phyloP scores from a whole-genome alignment of 2,329 filamentous ascomycete species.

The Neopestalotiopsis sp. region DNA sequence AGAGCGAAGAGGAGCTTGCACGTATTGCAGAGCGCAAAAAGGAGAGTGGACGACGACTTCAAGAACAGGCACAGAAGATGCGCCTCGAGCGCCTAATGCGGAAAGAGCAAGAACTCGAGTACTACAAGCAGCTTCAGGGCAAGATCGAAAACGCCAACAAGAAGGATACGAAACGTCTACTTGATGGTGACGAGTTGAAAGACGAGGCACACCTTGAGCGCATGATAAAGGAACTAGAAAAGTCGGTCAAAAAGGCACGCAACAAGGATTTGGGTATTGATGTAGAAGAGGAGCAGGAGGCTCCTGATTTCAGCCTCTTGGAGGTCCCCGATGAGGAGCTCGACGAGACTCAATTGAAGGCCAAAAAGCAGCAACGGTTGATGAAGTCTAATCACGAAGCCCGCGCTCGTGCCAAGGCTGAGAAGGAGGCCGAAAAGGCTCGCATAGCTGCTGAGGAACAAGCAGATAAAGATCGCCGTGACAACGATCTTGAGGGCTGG shows the following conservation, averaged over 20 bases:
- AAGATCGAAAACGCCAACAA: constrained; percentile 79
- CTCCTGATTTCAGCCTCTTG: constrained; percentile 84
- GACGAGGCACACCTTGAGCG: constrained; percentile 87
- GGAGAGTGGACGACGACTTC: constrained; percentile 87
- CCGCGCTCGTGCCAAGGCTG: constrained; percentile 88
- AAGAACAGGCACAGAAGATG: constrained; percentile 98
- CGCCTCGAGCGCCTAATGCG: constrained; percentile 91
- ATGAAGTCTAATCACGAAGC: constrained; percentile 96
- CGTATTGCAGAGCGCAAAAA: constrained; percentile 91
- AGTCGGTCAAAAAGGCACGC: constrained; percentile 84
- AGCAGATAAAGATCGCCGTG: constrained; percentile 80
- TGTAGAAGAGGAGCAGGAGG: constrained; percentile 80
- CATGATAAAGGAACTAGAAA: constrained; percentile 86
- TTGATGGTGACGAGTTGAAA: constrained; percentile 91
- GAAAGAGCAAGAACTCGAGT: constrained; percentile 94
- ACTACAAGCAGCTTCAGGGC: constrained; percentile 83
- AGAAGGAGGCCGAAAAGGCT: constrained; percentile 92
- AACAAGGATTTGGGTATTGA: constrained; percentile 91
- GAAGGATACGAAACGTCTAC: constrained; percentile 84
- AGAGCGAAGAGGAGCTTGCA: constrained; percentile 92
- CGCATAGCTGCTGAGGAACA: constrained; percentile 83
- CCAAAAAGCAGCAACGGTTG: constrained; percentile 89
- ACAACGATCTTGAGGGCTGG: constrained; percentile 86
- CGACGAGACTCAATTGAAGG: constrained; percentile 87
- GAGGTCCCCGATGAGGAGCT: constrained; percentile 91